A percentile compares a stretch with the other conserved stretches of the same genome.
Evolutionary conservation across 768 basidiomycete genomes (phyloP).

Genomic region (Leccinum longicurvipes): DNA sequence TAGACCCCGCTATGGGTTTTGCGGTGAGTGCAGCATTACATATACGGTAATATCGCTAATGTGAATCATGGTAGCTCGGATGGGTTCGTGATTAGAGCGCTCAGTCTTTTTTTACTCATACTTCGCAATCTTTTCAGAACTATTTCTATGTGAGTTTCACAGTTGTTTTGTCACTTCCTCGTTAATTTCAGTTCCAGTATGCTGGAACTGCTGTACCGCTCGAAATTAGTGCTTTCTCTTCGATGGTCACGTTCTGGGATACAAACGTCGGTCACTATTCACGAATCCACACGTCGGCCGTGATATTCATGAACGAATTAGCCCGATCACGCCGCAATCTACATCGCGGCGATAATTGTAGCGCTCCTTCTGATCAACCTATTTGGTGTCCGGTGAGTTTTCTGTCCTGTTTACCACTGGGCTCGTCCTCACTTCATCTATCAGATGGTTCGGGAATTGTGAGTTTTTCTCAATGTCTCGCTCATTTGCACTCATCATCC

Average conservation of each 20-base stretch:
- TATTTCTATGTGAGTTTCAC: slow-evolving; percentile 32
- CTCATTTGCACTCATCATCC: slow-evolving; percentile 2
- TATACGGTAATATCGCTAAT: neutral
- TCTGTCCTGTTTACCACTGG: slow-evolving; percentile 27
- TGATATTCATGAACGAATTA: slow-evolving; percentile 18
- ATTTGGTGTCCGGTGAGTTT: slow-evolving; percentile 45
- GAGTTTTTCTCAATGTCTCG: neutral
- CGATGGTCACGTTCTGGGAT: slow-evolving; percentile 53
- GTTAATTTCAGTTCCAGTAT: slow-evolving; percentile 6
- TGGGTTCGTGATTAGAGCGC: slow-evolving; percentile 16
- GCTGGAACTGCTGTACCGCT: slow-evolving; percentile 43
- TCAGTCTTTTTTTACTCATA: slow-evolving; percentile 2
- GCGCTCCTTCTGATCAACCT: slow-evolving; percentile 41
- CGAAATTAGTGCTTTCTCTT: slow-evolving; percentile 49
- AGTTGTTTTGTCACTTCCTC: neutral
- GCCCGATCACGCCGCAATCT: slow-evolving; percentile 38
- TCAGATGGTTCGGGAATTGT: slow-evolving; percentile 24
- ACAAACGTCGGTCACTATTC: slow-evolving; percentile 9
- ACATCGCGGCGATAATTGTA: slow-evolving; percentile 38
- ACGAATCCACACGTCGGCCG: neutral
- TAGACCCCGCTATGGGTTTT: slow-evolving; percentile 32
- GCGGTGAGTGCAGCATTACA: slow-evolving; percentile 17
- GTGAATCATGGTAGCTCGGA: slow-evolving; percentile 15
- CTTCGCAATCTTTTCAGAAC: slow-evolving; percentile 17
- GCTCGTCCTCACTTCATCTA: slow-evolving; percentile 32